Evolutionary conservation across 2,329 filamentous ascomycete genomes (phyloP).

Genomic region (Cadophora luteo-olivacea): DNA sequence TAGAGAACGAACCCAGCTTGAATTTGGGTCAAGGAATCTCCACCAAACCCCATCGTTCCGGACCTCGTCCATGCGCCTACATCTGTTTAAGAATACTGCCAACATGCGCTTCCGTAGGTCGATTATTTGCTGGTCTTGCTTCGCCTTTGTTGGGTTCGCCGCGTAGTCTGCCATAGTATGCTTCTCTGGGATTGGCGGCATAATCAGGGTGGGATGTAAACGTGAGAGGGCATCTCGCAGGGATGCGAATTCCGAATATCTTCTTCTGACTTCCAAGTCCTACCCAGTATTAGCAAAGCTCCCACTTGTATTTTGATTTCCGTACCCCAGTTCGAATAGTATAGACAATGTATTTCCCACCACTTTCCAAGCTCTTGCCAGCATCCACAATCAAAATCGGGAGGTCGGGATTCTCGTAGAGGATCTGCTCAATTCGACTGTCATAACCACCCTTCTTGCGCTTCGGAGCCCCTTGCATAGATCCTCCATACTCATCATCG

Average conservation of each 20-base stretch:
- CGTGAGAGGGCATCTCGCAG: constrained; percentile 86
- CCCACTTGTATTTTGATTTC: background rate
- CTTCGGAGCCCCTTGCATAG: constrained; percentile 55
- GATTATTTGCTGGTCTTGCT: constrained; percentile 96
- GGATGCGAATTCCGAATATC: constrained; percentile 97
- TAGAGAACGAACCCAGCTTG: constrained; percentile 80
- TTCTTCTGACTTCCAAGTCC: constrained; percentile 93
- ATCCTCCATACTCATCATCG: constrained; percentile 55
- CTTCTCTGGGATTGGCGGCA: constrained; percentile 97
- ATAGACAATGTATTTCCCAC: constrained; percentile 94
- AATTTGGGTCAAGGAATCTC: constrained; percentile 97
- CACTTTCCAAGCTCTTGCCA: constrained; percentile 92
- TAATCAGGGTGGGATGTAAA: constrained; percentile 92
- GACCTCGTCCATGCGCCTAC: constrained; percentile 89
- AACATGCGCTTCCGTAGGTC: constrained; percentile 97
- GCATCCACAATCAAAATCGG: constrained; percentile 93
- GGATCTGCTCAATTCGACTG: constrained; percentile 94
- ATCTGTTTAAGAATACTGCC: constrained; percentile 92
- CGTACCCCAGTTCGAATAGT: constrained; percentile 91
- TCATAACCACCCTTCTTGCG: constrained; percentile 87
- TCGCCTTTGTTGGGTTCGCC: constrained; percentile 95
- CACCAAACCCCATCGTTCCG: constrained; percentile 95
- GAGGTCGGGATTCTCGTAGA: constrained; percentile 91
- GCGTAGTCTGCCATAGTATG: constrained; percentile 99
- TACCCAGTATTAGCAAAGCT: constrained; percentile 48